Evolutionary conservation across 2,329 filamentous ascomycete species (phyloP).

Genomic region (Aspergillus thermomutatus): DNA sequence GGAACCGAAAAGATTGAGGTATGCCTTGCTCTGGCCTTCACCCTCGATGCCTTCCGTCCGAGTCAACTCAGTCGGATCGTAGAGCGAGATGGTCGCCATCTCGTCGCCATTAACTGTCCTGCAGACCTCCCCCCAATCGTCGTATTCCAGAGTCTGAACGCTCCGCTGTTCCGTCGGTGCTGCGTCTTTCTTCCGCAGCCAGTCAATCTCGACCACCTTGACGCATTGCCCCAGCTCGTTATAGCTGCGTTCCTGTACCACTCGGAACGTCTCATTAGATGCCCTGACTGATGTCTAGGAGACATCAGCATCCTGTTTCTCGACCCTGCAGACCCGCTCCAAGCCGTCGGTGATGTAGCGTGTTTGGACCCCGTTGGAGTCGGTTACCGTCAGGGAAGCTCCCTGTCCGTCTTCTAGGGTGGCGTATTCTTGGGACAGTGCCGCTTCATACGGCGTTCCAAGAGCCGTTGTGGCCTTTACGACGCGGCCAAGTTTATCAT

Average conservation of each 20-base stretch:
- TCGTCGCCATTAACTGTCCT: slow-evolving; percentile 20
- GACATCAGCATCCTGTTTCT: slow-evolving; percentile 2
- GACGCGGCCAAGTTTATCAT: neutral
- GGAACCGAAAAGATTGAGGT: neutral
- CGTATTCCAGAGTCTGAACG: neutral
- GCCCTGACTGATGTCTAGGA: too few relatives aligned
- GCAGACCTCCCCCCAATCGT: slow-evolving; percentile 15
- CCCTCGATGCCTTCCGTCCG: neutral
- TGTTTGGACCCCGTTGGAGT: slow-evolving; percentile 3
- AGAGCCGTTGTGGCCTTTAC: neutral
- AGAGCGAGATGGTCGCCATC: neutral
- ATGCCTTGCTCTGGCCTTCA: neutral
- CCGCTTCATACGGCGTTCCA: neutral
- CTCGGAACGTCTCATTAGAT: neutral
- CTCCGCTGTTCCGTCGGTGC: slow-evolving; percentile 11
- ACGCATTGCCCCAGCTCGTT: slow-evolving; percentile 1
- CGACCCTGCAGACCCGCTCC: neutral
- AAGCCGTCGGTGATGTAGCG: slow-evolving; percentile 5
- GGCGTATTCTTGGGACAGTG: neutral
- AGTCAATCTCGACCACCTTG: neutral
- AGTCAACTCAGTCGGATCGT: neutral
- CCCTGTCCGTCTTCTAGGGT: neutral
- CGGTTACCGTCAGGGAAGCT: neutral
- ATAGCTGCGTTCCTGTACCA: slow-evolving; percentile 1
- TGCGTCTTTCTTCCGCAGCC: slow-evolving; percentile 27